Percentiles rank a stretch among this genome's conserved stretches.
Conservation (phyloP, 2,329 filamentous ascomycete species). For the Botryosphaeria dothidea region DNA sequence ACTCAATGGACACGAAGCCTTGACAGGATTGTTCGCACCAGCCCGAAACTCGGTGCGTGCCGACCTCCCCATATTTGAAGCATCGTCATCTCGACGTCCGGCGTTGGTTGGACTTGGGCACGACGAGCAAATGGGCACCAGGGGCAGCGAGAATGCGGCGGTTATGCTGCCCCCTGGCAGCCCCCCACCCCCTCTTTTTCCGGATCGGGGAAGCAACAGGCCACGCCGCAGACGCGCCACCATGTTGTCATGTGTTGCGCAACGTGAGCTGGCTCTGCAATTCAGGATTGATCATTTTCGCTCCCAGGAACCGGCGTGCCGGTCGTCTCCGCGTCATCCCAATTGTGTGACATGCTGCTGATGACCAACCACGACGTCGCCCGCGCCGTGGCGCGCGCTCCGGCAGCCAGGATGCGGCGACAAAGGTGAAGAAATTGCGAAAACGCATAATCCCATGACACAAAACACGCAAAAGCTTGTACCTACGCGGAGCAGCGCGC, state of each 20-base stretch:
- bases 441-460: not conserved
- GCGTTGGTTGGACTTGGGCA: not conserved
- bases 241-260: slow-evolving; percentile 16
- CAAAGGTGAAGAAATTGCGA: slow-evolving; percentile 13
- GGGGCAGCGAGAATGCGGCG: slow-evolving; percentile 3
- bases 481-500: not conserved
- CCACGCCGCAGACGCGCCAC: slow-evolving; percentile 12
- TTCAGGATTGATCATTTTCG: slow-evolving; percentile 7
- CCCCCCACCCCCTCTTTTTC: slow-evolving; percentile 13
- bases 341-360: not conserved
- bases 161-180: slow-evolving; percentile 1
- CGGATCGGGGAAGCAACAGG: slow-evolving; percentile 8
- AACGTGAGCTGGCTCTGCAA: not conserved
- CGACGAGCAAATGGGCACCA: not conserved
- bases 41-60: not conserved
- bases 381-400: not conserved
- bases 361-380: not conserved
- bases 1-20: not conserved
- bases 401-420: not conserved
- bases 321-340: slow-evolving; percentile 14
- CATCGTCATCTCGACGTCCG: not conserved
- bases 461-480: slow-evolving; percentile 1
- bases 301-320: slow-evolving; percentile 5
- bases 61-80: not conserved
- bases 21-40: not conserved